A percentile compares a stretch with the other conserved stretches of the same genome.
phyloP scores from a whole-genome alignment of 2,329 filamentous ascomycete species.

The Calycina marina region DNA sequence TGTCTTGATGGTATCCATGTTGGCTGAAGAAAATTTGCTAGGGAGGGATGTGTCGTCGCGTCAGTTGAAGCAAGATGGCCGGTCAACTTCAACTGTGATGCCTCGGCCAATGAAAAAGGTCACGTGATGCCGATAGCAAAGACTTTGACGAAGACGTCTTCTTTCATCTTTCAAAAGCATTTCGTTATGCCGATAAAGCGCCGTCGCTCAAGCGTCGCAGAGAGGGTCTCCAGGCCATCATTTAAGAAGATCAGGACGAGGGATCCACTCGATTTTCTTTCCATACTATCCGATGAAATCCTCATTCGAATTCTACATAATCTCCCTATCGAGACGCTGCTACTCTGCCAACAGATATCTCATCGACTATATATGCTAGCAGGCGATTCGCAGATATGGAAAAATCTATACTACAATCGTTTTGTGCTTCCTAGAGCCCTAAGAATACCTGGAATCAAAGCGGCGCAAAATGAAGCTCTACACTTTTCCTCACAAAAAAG shows the following conservation, averaged over 20 bases:
- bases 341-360: slow-evolving; percentile 52
- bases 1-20: slow-evolving; percentile 7
- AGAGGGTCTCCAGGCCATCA: slow-evolving; percentile 1
- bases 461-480: slow-evolving; percentile 18
- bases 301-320: slow-evolving; percentile 71
- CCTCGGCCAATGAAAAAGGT: too few species aligned
- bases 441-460: slow-evolving; percentile 54
- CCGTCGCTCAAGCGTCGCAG: slow-evolving; percentile 11
- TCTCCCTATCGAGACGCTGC: slow-evolving; percentile 54
- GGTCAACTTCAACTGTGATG: too few species aligned
- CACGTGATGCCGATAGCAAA: too few species aligned
- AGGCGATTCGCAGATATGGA: slow-evolving; percentile 81
- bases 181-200: slow-evolving; percentile 13
- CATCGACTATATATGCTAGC: slow-evolving; percentile 58
- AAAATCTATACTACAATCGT: slow-evolving; percentile 69
- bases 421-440: slow-evolving; percentile 74
- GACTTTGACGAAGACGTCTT: too few species aligned
- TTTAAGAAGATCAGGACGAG: slow-evolving; percentile 11
- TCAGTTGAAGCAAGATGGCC: too few species aligned
- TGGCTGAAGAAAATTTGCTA: not conserved
- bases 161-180: too few species aligned
- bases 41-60: not conserved
- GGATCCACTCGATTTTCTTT: slow-evolving; percentile 43
- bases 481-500: slow-evolving; percentile 29
- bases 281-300: slow-evolving; percentile 71